These are phyloP conservation scores for Lactuca saligna DNA, from an alignment of 129 eudicot species.

Conservation along the genomic window DNA sequence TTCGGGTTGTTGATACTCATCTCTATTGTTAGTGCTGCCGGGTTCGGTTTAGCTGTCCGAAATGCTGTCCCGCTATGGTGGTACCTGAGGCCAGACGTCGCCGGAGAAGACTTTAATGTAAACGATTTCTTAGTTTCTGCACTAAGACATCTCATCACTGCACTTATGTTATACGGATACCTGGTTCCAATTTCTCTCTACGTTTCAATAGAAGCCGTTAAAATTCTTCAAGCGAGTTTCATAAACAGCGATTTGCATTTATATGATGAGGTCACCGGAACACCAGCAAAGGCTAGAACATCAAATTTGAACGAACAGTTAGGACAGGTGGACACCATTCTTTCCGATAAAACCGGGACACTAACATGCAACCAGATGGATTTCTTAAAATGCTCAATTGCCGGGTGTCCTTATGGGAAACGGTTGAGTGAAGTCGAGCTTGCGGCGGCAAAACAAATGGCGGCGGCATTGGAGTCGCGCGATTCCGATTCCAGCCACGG, in stretches of 20 bases:
- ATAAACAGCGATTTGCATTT: conserved; percentile 53
- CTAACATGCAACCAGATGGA: conserved; percentile 85
- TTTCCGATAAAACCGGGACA: conserved; percentile 85
- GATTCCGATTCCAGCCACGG: conserved; percentile 27
- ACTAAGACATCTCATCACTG: conserved; percentile 50
- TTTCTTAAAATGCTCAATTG: conserved; percentile 74
- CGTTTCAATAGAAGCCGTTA: conserved; percentile 76
- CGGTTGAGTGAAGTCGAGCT: conserved; percentile 62
- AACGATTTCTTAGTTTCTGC: conserved; percentile 25
- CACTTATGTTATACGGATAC: conserved; percentile 66
- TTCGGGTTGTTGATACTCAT: conserved; percentile 50
- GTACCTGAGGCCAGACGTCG: conserved; percentile 44
- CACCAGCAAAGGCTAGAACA: conserved; percentile 62
- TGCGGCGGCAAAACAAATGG: conserved; percentile 56
- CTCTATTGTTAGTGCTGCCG: conserved; percentile 47
- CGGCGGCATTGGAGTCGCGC: conserved; percentile 39
- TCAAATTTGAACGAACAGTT: conserved; percentile 82
- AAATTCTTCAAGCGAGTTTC: conserved; percentile 62
- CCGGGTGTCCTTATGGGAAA: conserved; percentile 65
- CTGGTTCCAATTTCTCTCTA: conserved; percentile 65
- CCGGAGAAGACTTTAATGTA: conserved; percentile 44
- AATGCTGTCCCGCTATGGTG: conserved; percentile 38
- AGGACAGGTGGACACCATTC: conserved; percentile 74
- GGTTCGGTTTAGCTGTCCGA: conserved; percentile 35
- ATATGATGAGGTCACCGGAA: conserved; percentile 55